Conservation (phyloP, 2,329 filamentous ascomycete genomes). For the Cercospora berteroae region DNA sequence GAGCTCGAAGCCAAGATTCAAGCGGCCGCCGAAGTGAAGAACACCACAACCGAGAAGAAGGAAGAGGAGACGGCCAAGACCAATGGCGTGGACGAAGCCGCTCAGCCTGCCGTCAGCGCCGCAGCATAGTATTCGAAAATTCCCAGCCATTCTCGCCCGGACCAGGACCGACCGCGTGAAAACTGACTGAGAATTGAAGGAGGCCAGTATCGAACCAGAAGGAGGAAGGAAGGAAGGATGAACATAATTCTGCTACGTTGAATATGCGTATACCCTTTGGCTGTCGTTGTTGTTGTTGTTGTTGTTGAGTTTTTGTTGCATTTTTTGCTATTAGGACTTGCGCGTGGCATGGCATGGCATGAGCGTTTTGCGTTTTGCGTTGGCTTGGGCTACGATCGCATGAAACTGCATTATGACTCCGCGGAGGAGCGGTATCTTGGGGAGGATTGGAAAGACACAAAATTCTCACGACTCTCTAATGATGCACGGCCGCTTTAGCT, state of each 20-base stretch:
- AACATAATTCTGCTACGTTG: conserved; percentile 6
- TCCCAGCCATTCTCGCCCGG: conserved; percentile 3
- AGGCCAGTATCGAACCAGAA: not conserved
- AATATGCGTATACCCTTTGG: conserved; percentile 6
- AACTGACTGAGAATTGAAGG: not conserved
- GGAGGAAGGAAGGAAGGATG: not conserved
- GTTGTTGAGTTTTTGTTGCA: not conserved
- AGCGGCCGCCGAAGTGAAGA: conserved; percentile 8
- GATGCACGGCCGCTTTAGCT: not conserved
- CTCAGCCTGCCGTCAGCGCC: conserved; percentile 3
- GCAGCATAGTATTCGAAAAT: conserved; percentile 6
- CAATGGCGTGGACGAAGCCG: conserved; percentile 7
- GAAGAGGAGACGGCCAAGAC: conserved; percentile 3
- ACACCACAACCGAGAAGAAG: not conserved
- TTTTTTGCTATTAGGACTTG: not conserved
- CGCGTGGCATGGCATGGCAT: conserved; percentile 5
- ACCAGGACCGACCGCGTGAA: not conserved
- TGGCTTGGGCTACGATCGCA: conserved; percentile 5
- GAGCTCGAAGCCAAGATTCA: conserved; percentile 13
- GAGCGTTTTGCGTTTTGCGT: not conserved
- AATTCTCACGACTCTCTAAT: not conserved
- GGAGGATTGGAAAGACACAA: not conserved
- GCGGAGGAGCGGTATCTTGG: not conserved
- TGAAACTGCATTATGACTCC: not conserved
- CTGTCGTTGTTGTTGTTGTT: conserved; percentile 2